Evolutionary conservation across 1,284 basidiomycete genomes (phyloP), one percentile per base, ranked within the genome.

Genomic region (Melampsora larici-populina): DNA sequence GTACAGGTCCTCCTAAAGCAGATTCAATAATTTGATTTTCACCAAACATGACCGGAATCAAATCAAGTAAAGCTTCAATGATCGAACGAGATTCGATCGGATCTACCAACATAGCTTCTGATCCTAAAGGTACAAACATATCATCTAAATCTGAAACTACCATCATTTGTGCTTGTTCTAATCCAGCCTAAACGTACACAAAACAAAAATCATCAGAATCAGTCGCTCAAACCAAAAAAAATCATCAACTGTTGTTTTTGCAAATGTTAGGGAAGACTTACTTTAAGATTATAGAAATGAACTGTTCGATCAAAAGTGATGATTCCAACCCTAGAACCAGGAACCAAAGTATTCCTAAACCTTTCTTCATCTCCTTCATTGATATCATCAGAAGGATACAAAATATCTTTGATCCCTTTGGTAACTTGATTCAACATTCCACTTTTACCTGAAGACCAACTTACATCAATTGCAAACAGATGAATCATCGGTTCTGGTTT

Each of bases 401-500:
- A 82, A 18, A 85, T 87, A 66, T 88, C 86, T 33, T 87, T 86
- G 40, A 99, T 87, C 1, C 88, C 86, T 63, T 87, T 86, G 82
- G 92, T 93, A 1, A 90, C 88, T 24, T 89, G 86, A 62, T 86
- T 84, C n/a, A 97, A 85, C 78, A 95, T 89, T 0, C 93, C 94
- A 2, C 89, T 89, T 60, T 87, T 86, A 0, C 90, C 86, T 11
- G 92, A 88, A 46, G 90, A 89, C 79, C 86, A 86, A 31, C 92
- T 92, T 58, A 97, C 90, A 81, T 99, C 97, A 78, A 99, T 87
- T 0, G 89, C 90, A 81, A 99, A 97, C n/a, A 99, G 85, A 81
- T 90, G 91, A 68, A 90, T 88, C 82, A 97, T 86, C 0, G 91
- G 89, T 60, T 85, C 82, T 0, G 94, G 94, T 74, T 84, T 82